phyloP scores from a whole-genome alignment of 371 early-diverging fungal genomes.

The Fennellomyces sp. region DNA sequence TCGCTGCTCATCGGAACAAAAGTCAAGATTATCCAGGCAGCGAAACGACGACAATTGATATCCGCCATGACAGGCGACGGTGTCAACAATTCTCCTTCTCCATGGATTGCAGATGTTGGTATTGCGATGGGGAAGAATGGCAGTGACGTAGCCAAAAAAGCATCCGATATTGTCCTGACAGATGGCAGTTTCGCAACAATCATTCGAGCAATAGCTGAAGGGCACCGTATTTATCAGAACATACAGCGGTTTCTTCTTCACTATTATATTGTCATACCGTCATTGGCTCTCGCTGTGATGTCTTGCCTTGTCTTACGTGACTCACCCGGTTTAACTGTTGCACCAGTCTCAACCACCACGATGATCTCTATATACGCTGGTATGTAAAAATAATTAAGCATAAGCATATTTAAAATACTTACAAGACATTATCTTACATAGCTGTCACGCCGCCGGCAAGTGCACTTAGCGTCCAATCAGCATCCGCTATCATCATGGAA shows the following conservation, averaged over 20 bases:
- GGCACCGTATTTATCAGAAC: constrained; percentile 88
- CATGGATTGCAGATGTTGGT: constrained; percentile 92
- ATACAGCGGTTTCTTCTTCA: constrained; percentile 92
- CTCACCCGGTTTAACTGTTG: constrained; percentile 75
- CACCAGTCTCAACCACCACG: constrained; percentile 39
- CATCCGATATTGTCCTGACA: constrained; percentile 87
- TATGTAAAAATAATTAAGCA: too few species aligned
- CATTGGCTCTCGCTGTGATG: constrained; percentile 50
- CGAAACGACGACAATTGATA: constrained; percentile 76
- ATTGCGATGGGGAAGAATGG: constrained; percentile 92
- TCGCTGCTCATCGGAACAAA: constrained; percentile 96
- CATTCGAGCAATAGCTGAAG: constrained; percentile 82
- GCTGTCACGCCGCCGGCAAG: constrained; percentile 75
- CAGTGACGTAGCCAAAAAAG: constrained; percentile 92
- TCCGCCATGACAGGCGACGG: constrained; percentile 91
- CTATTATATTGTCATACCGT: constrained; percentile 57
- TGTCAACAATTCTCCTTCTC: constrained; percentile 91
- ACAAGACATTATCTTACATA: too few species aligned
- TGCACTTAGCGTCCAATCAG: constrained; percentile 76
- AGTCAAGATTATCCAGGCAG: constrained; percentile 92
- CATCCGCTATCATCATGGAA: constrained; percentile 77
- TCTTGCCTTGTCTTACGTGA: constrained; percentile 69
- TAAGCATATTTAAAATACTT: too few species aligned
- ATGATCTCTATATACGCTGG: constrained; percentile 28
- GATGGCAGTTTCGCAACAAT: constrained; percentile 92